Conservation (phyloP, 23 red algal species). For the Gracilaria domingensis region DNA sequence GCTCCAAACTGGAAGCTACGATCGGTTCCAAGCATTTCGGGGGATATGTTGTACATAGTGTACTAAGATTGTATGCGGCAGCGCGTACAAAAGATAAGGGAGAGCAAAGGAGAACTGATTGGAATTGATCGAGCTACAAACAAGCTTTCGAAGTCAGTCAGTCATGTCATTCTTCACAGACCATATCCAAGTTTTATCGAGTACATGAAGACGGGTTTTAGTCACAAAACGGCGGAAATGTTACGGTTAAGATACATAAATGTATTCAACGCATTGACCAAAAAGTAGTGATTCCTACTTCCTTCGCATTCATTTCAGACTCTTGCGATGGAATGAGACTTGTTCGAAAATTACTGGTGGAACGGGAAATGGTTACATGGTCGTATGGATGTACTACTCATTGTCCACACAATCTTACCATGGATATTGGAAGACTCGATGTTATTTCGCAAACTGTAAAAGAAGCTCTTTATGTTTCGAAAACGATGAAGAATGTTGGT, state of each 20-base stretch:
- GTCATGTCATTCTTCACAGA: constrained; percentile 35
- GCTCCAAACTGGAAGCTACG: constrained; percentile 22
- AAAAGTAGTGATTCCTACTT: constrained; percentile 4
- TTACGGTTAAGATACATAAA: not conserved
- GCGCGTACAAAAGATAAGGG: not conserved
- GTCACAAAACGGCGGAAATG: not conserved
- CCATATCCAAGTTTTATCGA: constrained; percentile 17
- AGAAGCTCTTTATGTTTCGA: constrained; percentile 20
- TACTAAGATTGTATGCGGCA: constrained; percentile 6
- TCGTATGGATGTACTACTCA: constrained; percentile 26
- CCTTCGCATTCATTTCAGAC: constrained; percentile 28
- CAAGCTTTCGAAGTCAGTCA: constrained; percentile 4
- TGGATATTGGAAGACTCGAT: constrained; percentile 9
- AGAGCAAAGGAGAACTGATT: not conserved
- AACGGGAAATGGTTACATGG: constrained; percentile 1
- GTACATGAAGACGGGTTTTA: constrained; percentile 33
- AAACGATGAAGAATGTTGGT: constrained; percentile 19
- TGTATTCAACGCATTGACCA: constrained; percentile 4
- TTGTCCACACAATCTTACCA: constrained; percentile 21
- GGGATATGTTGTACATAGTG: not conserved
- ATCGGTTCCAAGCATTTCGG: not conserved
- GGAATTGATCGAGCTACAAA: constrained; percentile 13
- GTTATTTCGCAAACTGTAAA: constrained; percentile 10
- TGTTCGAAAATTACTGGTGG: not conserved
- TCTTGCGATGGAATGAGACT: constrained; percentile 10